phyloP scores from a whole-genome alignment of 225 moss, liverwort and hornwort genomes.

The Neckera pumila region DNA sequence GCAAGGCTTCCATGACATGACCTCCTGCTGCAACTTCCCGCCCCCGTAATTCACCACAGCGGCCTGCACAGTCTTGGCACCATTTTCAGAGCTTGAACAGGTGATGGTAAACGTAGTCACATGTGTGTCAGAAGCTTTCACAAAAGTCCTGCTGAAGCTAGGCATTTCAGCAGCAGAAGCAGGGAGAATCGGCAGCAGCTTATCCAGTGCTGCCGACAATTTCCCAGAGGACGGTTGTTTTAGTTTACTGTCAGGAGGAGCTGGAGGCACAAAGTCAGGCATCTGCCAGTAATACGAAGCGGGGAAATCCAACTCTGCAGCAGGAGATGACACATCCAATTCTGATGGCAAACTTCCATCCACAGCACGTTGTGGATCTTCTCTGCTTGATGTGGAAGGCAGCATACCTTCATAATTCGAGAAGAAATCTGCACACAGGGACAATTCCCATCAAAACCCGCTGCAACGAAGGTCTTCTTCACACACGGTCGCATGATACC shows the following conservation, averaged over 20 bases:
- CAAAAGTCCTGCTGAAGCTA: conserved; percentile 35
- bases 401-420: conserved; percentile 22
- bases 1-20: conserved; percentile 43
- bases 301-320: conserved; percentile 1
- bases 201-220: conserved; percentile 8
- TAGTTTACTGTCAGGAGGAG: conserved; percentile 1
- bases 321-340: neutral
- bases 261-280: conserved; percentile 14
- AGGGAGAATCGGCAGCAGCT: conserved; percentile 30
- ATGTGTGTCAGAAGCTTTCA: conserved; percentile 44
- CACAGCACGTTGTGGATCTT: neutral
- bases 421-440: conserved; percentile 26
- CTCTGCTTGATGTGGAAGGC: conserved; percentile 6
- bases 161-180: conserved; percentile 47
- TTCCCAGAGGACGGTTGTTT: conserved; percentile 2
- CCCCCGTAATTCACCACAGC: conserved; percentile 30
- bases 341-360: conserved; percentile 2
- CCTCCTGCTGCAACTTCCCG: conserved; percentile 40
- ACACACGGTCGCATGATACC: neutral
- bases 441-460: conserved; percentile 10
- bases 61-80: conserved; percentile 50
- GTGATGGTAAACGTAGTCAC: conserved; percentile 48
- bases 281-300: conserved; percentile 11
- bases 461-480: neutral
- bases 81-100: conserved; percentile 34